These are phyloP conservation scores for Talaromyces rugulosus DNA, from an alignment of 2,329 filamentous ascomycete genomes.

Conservation along the genomic window DNA sequence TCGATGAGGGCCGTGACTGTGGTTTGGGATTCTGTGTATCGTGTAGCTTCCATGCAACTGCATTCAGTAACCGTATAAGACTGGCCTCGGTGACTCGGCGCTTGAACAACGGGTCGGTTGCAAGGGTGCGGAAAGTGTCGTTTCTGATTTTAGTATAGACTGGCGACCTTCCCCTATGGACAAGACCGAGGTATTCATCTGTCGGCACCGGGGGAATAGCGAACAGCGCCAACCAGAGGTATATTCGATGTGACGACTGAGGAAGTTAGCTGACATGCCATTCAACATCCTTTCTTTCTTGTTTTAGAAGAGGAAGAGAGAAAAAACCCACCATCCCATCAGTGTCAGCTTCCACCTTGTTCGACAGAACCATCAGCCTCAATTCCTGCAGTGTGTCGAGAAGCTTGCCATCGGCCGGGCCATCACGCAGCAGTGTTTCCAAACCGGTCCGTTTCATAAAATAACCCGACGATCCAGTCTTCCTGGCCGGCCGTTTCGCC, in stretches of 20 bases:
- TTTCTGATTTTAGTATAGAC: conserved; percentile 97
- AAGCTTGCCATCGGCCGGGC: conserved; percentile 66
- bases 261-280: background rate
- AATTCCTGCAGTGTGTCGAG: conserved; percentile 42
- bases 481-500: conserved; percentile 35
- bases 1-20: conserved; percentile 34
- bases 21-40: conserved; percentile 56
- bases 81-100: conserved; percentile 93
- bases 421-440: conserved; percentile 74
- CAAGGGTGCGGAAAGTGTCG: conserved; percentile 94
- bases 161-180: conserved; percentile 89
- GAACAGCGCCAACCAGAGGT: conserved; percentile 92
- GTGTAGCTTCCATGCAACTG: conserved; percentile 87
- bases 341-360: conserved; percentile 47
- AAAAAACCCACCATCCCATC: conserved; percentile 46
- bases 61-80: conserved; percentile 89
- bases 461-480: conserved; percentile 41
- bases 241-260: conserved; percentile 87
- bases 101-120: conserved; percentile 95
- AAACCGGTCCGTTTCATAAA: conserved; percentile 49
- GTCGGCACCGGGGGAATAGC: conserved; percentile 81
- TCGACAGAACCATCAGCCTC: conserved; percentile 47
- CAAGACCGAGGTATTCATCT: conserved; percentile 80
- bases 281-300: conserved; percentile 13
- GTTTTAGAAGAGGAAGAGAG: too few species aligned